Base-by-base conservation (phyloP, 202 grass and related monocot species). In the Hordeum pubiflorum region DNA sequence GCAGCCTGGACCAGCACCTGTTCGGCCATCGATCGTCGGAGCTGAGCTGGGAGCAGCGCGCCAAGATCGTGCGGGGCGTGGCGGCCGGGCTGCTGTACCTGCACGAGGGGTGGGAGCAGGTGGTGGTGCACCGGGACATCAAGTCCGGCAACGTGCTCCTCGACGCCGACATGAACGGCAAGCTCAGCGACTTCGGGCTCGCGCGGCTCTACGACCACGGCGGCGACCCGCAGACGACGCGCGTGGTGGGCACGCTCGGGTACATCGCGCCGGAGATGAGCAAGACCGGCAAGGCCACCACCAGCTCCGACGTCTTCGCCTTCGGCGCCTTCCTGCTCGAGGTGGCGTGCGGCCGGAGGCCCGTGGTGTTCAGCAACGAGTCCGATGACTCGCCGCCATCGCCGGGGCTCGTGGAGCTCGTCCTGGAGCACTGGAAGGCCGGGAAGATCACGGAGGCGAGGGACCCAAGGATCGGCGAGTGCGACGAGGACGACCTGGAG, bases 61-160 rank as follows among this genome's bases (percentile, higher is more conserved):
- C 54, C 43, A 84, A 66, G 86, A 85, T 97, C 66, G 33, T 97
- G 38, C 88, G 83, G 5, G 94, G 76, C 18, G 84, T 97, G 2
- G 94, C 91, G 20, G 85, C 87, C 1, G 94, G 91, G 39, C 82
- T 97, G 26, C 86, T 92, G 69, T 97, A 97, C 83, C 86, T 97
- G 64, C 94, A 97, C 72, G 94, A 94, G 50, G 94, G 87, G 54
- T 97, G 91, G 91, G 87, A 94, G 66, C 89, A 97, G 77, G 83
- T 94, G 72, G 94, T 94, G 65, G 87, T 97, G 77, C 94, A 97
- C 79, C 87, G 94, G 21, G 94, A 97, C 82, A 87, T 97, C 39
- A 97, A 97, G 72, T 31, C 94, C 7, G 78, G 76, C 50, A 97
- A 97, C 79, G 88, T 97, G 33, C 90, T 97, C 58, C 94, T 97